Conservation (phyloP, 2,329 filamentous ascomycete species). For the Fusarium humuli region DNA sequence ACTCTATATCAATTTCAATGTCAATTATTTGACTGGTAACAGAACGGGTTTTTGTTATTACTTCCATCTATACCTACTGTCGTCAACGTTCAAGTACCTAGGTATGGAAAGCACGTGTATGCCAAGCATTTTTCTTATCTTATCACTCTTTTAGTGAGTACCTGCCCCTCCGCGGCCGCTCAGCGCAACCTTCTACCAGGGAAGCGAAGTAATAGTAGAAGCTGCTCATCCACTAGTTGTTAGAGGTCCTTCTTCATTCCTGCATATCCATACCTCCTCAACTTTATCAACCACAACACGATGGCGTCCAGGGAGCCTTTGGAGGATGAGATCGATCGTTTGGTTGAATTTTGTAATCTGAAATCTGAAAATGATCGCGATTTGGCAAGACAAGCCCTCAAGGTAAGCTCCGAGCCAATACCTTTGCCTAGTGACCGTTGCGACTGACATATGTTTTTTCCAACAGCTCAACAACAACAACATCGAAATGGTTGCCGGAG, state of each 20-base stretch:
- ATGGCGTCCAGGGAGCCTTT: constrained; percentile 54
- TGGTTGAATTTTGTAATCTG: constrained; percentile 58
- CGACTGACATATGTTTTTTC: constrained; percentile 20
- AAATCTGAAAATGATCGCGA: constrained; percentile 52
- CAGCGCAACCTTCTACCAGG: constrained; percentile 11
- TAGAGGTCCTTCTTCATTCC: constrained; percentile 28
- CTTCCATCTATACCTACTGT: not conserved
- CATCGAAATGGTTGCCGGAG: constrained; percentile 61
- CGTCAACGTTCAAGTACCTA: not conserved
- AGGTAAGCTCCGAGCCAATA: constrained; percentile 46
- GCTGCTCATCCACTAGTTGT: constrained; percentile 27
- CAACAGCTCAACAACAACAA: constrained; percentile 57
- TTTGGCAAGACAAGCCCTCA: constrained; percentile 57
- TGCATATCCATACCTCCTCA: constrained; percentile 5
- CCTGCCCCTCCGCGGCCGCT: constrained; percentile 32
- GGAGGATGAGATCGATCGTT: constrained; percentile 53
- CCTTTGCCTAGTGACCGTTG: not conserved
- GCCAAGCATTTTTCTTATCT: constrained; percentile 36
- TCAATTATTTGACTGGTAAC: not conserved
- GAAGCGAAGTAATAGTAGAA: constrained; percentile 12
- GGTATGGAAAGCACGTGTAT: constrained; percentile 13
- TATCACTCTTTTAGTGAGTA: constrained; percentile 29
- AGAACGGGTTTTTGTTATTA: not conserved
- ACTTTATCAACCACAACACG: constrained; percentile 7
- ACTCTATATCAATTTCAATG: not conserved